Conservation (phyloP, 108 stramenopile species). For the Licmophora abbreviata region DNA sequence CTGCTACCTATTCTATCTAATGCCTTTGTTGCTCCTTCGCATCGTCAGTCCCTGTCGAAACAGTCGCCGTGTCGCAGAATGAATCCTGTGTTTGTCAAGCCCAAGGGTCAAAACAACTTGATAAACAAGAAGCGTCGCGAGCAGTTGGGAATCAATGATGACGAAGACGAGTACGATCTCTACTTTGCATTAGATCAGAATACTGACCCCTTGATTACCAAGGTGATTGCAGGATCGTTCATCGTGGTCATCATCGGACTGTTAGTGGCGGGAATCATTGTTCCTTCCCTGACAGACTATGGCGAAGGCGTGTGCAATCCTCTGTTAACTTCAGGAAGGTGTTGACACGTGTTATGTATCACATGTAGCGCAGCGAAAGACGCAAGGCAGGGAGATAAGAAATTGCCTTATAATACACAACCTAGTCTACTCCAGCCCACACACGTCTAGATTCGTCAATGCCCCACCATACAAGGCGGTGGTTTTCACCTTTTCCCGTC, state of each 20-base stretch:
- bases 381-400: background rate
- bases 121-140: conserved; percentile 48
- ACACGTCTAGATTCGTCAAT: conserved; percentile 51
- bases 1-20: no score
- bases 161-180: conserved; percentile 84
- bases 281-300: conserved; percentile 61
- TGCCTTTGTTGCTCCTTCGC: no score
- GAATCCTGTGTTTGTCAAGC: no score
- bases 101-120: no score
- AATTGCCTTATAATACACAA: background rate
- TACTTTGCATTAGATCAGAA: conserved; percentile 56
- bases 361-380: no score
- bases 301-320: conserved; percentile 82
- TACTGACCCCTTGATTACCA: conserved; percentile 79
- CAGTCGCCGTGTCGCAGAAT: no score
- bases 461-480: conserved; percentile 64
- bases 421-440: conserved; percentile 72
- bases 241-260: conserved; percentile 64
- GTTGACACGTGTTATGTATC: conserved; percentile 20
- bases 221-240: conserved; percentile 81
- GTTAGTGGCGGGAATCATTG: conserved; percentile 62
- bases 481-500: conserved; percentile 73
- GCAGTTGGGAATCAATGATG: conserved; percentile 71
- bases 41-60: no score
- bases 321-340: conserved; percentile 64